Percentiles rank a stretch among this genome's conserved stretches.
These are phyloP conservation scores for Achaetomiella virescens DNA, from an alignment of 495 filamentous ascomycete genomes.

Conservation along the genomic window DNA sequence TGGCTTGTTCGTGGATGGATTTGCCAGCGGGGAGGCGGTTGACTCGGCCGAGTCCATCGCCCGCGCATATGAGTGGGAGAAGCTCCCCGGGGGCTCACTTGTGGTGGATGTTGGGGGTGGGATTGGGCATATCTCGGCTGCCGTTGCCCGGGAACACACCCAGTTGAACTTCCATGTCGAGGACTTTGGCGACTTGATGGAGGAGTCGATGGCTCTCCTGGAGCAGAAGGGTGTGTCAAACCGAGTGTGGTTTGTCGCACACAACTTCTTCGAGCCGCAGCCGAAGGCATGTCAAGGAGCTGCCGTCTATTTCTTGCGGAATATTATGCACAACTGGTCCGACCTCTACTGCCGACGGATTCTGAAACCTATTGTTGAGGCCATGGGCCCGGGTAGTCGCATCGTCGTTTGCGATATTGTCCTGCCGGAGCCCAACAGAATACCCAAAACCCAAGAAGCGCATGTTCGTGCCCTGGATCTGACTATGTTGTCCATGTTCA, in stretches of 20 bases:
- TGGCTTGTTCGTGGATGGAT: constrained; percentile 10
- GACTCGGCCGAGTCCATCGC: constrained; percentile 14
- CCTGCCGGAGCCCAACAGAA: constrained; percentile 23
- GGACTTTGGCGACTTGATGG: constrained; percentile 23
- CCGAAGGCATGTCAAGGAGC: constrained; percentile 21
- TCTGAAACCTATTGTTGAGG: constrained; percentile 29
- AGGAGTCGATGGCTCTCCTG: background rate
- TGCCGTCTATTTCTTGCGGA: constrained; percentile 35
- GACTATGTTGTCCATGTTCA: constrained; percentile 18
- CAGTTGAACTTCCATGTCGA: constrained; percentile 34
- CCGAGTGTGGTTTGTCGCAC: constrained; percentile 25
- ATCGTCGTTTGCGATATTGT: constrained; percentile 32
- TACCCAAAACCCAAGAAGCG: constrained; percentile 6
- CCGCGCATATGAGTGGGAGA: constrained; percentile 14
- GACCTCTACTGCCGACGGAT: constrained; percentile 33
- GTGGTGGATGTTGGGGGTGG: constrained; percentile 40
- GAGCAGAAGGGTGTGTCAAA: constrained; percentile 2
- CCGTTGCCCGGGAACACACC: constrained; percentile 29
- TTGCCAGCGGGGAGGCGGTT: constrained; percentile 5
- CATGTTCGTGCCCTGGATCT: constrained; percentile 13
- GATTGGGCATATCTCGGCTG: constrained; percentile 34
- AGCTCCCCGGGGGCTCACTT: constrained; percentile 18
- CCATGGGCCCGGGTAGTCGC: constrained; percentile 29
- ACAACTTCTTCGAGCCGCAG: constrained; percentile 37
- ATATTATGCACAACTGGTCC: constrained; percentile 42